Base-by-base conservation (phyloP, 441 rosid genomes). In the Biscutella auriculata region DNA sequence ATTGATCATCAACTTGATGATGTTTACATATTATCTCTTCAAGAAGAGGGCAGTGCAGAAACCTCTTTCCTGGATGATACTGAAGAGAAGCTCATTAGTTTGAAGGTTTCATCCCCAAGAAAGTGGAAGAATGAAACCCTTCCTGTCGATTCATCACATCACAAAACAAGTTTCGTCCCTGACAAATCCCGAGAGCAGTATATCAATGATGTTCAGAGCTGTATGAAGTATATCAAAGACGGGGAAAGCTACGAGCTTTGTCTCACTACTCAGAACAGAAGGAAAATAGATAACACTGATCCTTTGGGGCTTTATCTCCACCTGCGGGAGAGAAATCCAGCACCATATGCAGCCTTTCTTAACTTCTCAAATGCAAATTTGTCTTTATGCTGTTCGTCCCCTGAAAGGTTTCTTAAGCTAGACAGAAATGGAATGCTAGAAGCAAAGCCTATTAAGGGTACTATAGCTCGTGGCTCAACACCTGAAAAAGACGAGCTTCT, bases 171-270 rank as follows among this genome's bases (percentile, higher is more conserved):
- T 21, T 89, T 89, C 72, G 32, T 60, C 52, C 68, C 79, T 41
- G 91, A 85, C 63, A 83, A 79, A 74, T 82, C 93, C 9, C 77
- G 71, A 63, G 84, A 76, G 63, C 81, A 81, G 65, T 93, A 93
- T 39, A 55, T 87, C 37, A 59, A 67, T 10, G 95, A 89, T 70
- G 88, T 93, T 62, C 40, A 74, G 56, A 83, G 73, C 72, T 85
- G 97, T 60, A 75, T 83, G 68, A 32, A 76, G 43, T 89, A 79
- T 67, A 87, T 89, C 17, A 85, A 73, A 82, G 97, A 89, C 40
- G 99, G 99, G 34, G 99, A 93, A 73, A 93, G 99, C 89, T 93
- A 93, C 62, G 97, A 93, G 76, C 78, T 87, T 56, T 93, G 99
- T 72, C 79, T 87, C 17, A 93, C 99, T n/a, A 81, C 93, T 71